These are phyloP conservation scores for Echinosophora koreensis DNA, from an alignment of 306 rosid genomes.

Conservation along the genomic window DNA sequence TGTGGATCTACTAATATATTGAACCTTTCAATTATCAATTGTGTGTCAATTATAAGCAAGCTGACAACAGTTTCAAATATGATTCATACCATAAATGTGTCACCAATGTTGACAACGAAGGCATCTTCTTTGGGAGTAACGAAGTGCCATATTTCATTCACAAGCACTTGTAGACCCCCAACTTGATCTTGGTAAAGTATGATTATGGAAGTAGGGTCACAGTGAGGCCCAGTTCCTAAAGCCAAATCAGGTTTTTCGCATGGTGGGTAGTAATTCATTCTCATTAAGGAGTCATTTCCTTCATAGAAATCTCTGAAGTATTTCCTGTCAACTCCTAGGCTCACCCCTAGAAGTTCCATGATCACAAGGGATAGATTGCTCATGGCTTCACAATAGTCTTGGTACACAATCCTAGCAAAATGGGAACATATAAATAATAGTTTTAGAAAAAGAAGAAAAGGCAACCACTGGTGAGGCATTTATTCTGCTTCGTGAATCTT, in stretches of 20 bases:
- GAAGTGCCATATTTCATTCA: slow-evolving; percentile 66
- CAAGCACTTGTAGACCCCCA: slow-evolving; percentile 75
- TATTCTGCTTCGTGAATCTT: too few relatives aligned
- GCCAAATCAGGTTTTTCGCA: slow-evolving; percentile 79
- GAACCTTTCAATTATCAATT: slow-evolving; percentile 12
- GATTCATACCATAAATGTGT: slow-evolving; percentile 75
- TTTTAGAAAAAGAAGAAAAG: neutral
- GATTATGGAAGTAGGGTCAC: slow-evolving; percentile 85
- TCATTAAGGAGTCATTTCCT: slow-evolving; percentile 72
- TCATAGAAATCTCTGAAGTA: slow-evolving; percentile 65
- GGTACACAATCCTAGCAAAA: slow-evolving; percentile 57
- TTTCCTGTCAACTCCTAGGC: slow-evolving; percentile 71
- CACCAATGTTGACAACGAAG: slow-evolving; percentile 87
- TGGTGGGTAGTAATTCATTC: slow-evolving; percentile 80
- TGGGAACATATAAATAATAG: neutral
- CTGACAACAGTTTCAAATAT: slow-evolving; percentile 19
- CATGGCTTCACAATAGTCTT: slow-evolving; percentile 78
- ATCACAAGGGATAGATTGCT: slow-evolving; percentile 62
- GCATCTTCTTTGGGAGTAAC: slow-evolving; percentile 64
- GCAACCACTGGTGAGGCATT: too few relatives aligned
- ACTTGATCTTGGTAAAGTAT: slow-evolving; percentile 88
- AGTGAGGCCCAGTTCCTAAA: slow-evolving; percentile 90
- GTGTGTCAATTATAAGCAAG: neutral
- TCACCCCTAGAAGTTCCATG: slow-evolving; percentile 83
- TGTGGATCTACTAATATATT: slow-evolving; percentile 12